These are phyloP conservation scores for Torulaspora pretoriensis DNA, from an alignment of 1,139 yeast species.

Conservation along the genomic window DNA sequence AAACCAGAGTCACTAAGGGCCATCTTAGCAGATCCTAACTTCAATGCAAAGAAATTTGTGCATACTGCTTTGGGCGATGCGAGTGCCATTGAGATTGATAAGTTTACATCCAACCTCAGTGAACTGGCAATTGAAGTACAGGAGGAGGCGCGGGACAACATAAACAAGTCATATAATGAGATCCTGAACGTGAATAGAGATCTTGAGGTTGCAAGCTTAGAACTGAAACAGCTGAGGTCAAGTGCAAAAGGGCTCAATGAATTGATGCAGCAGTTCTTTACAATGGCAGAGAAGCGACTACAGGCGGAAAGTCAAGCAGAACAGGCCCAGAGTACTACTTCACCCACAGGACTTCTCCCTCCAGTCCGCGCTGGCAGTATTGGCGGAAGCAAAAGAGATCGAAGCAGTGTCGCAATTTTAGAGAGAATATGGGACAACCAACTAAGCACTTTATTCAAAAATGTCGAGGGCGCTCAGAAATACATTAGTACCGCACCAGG, in stretches of 20 bases:
- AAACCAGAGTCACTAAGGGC: constrained; percentile 25
- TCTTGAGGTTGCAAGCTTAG: constrained; percentile 58
- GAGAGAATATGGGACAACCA: constrained; percentile 81
- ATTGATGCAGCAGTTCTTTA: constrained; percentile 62
- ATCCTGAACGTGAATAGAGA: constrained; percentile 66
- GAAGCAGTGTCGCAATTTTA: constrained; percentile 66
- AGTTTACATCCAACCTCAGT: constrained; percentile 56
- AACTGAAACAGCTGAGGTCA: constrained; percentile 56
- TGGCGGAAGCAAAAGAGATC: constrained; percentile 42
- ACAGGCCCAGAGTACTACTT: constrained; percentile 6
- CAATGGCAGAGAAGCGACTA: constrained; percentile 60
- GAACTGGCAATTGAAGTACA: constrained; percentile 52
- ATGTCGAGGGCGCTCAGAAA: constrained; percentile 88
- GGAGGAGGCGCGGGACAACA: constrained; percentile 60
- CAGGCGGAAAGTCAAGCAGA: constrained; percentile 40
- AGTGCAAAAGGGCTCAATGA: constrained; percentile 59
- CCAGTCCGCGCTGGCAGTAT: constrained; percentile 22
- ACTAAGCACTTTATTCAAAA: constrained; percentile 65
- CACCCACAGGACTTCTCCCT: constrained; percentile 24
- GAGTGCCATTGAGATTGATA: constrained; percentile 69
- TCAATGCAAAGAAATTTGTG: constrained; percentile 51
- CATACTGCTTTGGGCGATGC: constrained; percentile 56
- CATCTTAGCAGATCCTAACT: constrained; percentile 37
- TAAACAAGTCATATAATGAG: constrained; percentile 69
- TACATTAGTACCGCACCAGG: constrained; percentile 73